Conservation (phyloP, 2,329 filamentous ascomycete genomes). For the Didymella lethalis region DNA sequence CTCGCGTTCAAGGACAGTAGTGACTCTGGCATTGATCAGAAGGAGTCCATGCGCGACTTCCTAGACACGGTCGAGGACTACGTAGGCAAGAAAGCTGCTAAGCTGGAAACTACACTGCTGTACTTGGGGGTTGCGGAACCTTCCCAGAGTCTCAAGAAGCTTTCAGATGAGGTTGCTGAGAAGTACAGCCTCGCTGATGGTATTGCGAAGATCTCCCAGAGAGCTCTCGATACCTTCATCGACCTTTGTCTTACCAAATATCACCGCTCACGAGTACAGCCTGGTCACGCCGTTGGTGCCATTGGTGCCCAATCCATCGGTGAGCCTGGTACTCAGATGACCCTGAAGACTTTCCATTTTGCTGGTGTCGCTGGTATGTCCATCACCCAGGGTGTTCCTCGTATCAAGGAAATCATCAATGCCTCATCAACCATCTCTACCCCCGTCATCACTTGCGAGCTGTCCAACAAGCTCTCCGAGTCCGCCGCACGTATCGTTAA, state of each 20-base stretch:
- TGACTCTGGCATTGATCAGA: slow-evolving; percentile 63
- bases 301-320: slow-evolving; percentile 98
- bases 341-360: slow-evolving; percentile 99
- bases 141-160: slow-evolving; percentile 18
- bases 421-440: slow-evolving; percentile 93
- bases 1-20: slow-evolving; percentile 75
- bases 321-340: slow-evolving; percentile 99
- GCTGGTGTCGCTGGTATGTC: slow-evolving; percentile 99
- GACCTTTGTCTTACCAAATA: slow-evolving; percentile 87
- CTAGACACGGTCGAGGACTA: slow-evolving; percentile 79
- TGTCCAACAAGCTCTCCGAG: slow-evolving; percentile 77
- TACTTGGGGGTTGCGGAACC: slow-evolving; percentile 38
- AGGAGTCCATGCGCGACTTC: slow-evolving; percentile 83
- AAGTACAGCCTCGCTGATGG: slow-evolving; percentile 62
- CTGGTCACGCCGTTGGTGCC: slow-evolving; percentile 93
- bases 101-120: slow-evolving; percentile 60
- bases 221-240: slow-evolving; percentile 79
- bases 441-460: slow-evolving; percentile 86
- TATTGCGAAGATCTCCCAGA: slow-evolving; percentile 82
- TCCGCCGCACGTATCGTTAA: slow-evolving; percentile 90
- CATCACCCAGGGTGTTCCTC: slow-evolving; percentile 97
- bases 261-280: slow-evolving; percentile 87
- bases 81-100: slow-evolving; percentile 69
- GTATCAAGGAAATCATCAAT: slow-evolving; percentile 99
- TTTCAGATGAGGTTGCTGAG: slow-evolving; percentile 44